phyloP scores from a whole-genome alignment of 805 yeast species.

The Spathaspora hagerdaliae region DNA sequence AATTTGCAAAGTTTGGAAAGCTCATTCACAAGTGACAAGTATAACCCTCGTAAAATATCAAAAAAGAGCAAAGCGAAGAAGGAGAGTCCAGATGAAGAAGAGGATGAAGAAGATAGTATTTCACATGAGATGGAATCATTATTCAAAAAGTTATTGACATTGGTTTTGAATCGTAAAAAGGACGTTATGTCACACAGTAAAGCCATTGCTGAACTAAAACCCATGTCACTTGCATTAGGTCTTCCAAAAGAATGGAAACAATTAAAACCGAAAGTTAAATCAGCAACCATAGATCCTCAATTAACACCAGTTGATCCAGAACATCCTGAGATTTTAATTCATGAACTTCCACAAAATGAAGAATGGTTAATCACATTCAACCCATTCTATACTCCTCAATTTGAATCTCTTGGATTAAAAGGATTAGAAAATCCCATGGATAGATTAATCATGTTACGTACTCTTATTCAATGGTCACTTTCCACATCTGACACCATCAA shows the following conservation, averaged over 20 bases:
- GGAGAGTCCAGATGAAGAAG: background rate
- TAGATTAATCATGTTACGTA: constrained; percentile 33
- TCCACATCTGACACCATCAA: constrained; percentile 27
- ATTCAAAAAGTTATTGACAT: constrained; percentile 26
- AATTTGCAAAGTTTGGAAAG: constrained; percentile 14
- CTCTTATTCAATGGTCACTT: constrained; percentile 34
- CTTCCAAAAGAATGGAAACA: constrained; percentile 39
- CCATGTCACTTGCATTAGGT: constrained; percentile 23
- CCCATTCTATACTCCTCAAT: constrained; percentile 19
- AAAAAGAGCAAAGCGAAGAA: background rate
- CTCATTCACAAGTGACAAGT: background rate
- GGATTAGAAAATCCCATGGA: constrained; percentile 29
- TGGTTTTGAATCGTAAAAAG: constrained; percentile 36
- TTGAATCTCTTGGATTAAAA: constrained; percentile 29
- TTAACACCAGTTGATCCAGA: constrained; percentile 19
- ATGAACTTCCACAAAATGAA: constrained; percentile 10
- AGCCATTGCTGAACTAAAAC: constrained; percentile 33
- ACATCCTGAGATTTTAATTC: constrained; percentile 15
- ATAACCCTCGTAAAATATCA: background rate
- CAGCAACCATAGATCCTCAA: background rate
- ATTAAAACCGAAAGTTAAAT: constrained; percentile 1
- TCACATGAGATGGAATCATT: constrained; percentile 30
- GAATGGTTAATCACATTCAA: constrained; percentile 14
- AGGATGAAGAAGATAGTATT: constrained; percentile 10
- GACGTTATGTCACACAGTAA: constrained; percentile 21